Base-by-base conservation (phyloP, 192 early-diverging fungal genomes). In the Coemansia sp. region DNA sequence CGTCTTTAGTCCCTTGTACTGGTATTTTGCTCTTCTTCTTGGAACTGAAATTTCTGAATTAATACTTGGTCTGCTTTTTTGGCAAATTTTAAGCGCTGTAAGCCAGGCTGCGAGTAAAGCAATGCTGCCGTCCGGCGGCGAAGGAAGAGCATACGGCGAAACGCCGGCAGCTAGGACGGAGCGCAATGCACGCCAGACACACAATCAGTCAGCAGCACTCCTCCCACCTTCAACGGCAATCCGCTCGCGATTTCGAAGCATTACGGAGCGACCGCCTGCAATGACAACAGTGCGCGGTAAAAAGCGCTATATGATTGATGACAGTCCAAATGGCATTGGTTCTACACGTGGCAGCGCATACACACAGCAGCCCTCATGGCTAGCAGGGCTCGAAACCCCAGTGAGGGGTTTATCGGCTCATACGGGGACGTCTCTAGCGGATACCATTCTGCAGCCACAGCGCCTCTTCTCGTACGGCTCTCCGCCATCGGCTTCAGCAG, bases 211-310 rank as follows among this genome's bases (percentile, higher is more conserved):
- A 17, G 55, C 51, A 22, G 56, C 51, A 53, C 42, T 29, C 0
- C 22, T 63, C 23, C 76, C 76, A 56, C 71, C 76, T 14, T 79
- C 76, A 17, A 74, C 76, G 6, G 76, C 54, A 19, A 79, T 79
- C 33, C 71, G 76, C 22, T 67, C 76, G n/a, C 76, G 76, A 20
- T 67, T 79, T 36, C 71, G 51, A 14, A 63, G 33, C 39, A 53
- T 79, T 4, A 64, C 60, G 5, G 67, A 74, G 22, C 57, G 36
- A 14, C 51, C 58, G 29, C 54, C 61, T 7, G 22, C 57, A 20
- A 33, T 17, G 25, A n/a, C 52, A 8, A 53, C 55, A 6, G 50
- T 57, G 7, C 75, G 67, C 3, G 76, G 71, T 30, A 68, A 71
- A 21, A 79, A 79, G 54, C 67, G 76, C 31, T 32, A 31, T n/a